phyloP scores from a whole-genome alignment of 306 rosid species.

The Cicer chorassanicum region DNA sequence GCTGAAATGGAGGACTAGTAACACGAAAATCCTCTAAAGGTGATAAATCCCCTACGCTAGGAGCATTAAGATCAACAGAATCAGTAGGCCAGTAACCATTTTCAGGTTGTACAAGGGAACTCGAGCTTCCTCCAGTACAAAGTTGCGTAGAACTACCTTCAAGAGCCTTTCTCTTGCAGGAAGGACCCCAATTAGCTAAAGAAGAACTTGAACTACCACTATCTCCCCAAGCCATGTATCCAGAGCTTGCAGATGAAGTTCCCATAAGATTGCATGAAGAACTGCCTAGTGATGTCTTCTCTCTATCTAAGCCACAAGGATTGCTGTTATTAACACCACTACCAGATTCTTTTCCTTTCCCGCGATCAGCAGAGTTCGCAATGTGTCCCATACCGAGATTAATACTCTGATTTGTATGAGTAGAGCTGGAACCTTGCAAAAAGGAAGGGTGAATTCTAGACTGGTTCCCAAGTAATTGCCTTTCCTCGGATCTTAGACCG shows the following conservation, averaged over 20 bases:
- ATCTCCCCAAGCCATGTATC: slow-evolving; percentile 57
- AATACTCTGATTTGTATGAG: slow-evolving; percentile 48
- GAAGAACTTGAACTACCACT: slow-evolving; percentile 60
- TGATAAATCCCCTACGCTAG: slow-evolving; percentile 56
- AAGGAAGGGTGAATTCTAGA: slow-evolving; percentile 60
- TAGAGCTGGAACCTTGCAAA: slow-evolving; percentile 72
- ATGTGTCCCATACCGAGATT: slow-evolving; percentile 54
- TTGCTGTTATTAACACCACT: slow-evolving; percentile 48
- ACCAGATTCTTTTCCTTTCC: slow-evolving; percentile 56
- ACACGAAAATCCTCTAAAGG: slow-evolving; percentile 52
- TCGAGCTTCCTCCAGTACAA: slow-evolving; percentile 66
- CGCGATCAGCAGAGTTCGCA: slow-evolving; percentile 49
- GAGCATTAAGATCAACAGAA: slow-evolving; percentile 54
- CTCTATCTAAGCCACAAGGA: slow-evolving; percentile 53
- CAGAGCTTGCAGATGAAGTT: slow-evolving; percentile 66
- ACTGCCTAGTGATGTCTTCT: slow-evolving; percentile 51
- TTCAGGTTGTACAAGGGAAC: slow-evolving; percentile 61
- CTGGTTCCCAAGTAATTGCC: slow-evolving; percentile 58
- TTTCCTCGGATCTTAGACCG: slow-evolving; percentile 60
- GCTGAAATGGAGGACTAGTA: slow-evolving; percentile 56
- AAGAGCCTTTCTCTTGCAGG: slow-evolving; percentile 83
- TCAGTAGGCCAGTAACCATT: slow-evolving; percentile 53
- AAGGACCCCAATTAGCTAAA: slow-evolving; percentile 76
- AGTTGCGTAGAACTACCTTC: slow-evolving; percentile 76
- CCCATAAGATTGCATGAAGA: slow-evolving; percentile 57